phyloP scores from a whole-genome alignment of 129 eudicot species.

The Flaveria bidentis region DNA sequence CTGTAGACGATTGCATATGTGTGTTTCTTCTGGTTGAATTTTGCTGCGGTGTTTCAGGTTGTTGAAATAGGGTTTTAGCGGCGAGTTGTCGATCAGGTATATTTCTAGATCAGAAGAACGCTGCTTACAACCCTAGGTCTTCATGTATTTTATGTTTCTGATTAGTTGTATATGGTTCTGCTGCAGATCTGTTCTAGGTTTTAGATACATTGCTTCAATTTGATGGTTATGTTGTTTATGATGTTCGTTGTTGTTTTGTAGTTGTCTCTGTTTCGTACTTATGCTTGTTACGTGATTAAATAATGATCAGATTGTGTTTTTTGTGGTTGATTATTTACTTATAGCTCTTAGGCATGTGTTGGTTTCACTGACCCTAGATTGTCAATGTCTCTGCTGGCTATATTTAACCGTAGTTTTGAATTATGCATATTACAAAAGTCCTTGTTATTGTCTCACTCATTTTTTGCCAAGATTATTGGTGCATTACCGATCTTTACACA shows the following conservation, averaged over 20 bases:
- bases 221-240: constrained; percentile 1
- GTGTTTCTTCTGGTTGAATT: constrained; percentile 16
- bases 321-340: not conserved
- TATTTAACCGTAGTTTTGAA: not conserved
- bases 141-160: not conserved
- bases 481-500: not conserved
- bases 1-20: not conserved
- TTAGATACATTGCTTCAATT: constrained; percentile 25
- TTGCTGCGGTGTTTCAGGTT: constrained; percentile 30
- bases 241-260: constrained; percentile 9
- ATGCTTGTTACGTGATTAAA: not conserved
- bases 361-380: not conserved
- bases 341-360: constrained; percentile 5
- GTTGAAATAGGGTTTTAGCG: constrained; percentile 39
- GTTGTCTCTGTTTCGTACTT: not conserved
- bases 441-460: not conserved
- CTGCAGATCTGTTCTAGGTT: constrained; percentile 26
- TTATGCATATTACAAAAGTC: not conserved
- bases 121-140: constrained; percentile 14
- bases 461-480: not conserved
- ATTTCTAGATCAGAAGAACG: constrained; percentile 50
- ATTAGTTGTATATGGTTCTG: not conserved
- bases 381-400: not conserved
- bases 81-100: constrained; percentile 37
- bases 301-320: not conserved